Percentiles rank a stretch among this genome's conserved stretches.
Conservation (phyloP, 176 grass and related monocot genomes). For the Lolium perenne region DNA sequence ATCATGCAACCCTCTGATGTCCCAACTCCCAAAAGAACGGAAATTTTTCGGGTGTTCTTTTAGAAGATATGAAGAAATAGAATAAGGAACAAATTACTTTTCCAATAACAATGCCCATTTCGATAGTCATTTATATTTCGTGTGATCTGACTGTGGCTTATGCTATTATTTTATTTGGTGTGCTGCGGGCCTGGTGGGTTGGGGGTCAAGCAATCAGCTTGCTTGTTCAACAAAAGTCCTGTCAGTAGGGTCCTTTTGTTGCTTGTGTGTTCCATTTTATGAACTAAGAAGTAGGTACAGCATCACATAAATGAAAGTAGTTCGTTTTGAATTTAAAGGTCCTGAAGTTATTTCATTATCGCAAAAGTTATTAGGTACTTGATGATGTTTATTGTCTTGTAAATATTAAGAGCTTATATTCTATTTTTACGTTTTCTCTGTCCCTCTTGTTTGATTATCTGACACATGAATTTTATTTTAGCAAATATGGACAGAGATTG, state of each 20-base stretch:
- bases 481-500: slow-evolving; percentile 95
- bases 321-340: slow-evolving; percentile 26
- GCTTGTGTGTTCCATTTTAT: slow-evolving; percentile 27
- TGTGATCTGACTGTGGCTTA: slow-evolving; percentile 9
- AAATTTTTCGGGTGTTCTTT: background rate
- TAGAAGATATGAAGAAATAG: background rate
- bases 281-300: background rate
- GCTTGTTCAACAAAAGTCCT: slow-evolving; percentile 28
- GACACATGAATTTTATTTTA: slow-evolving; percentile 42
- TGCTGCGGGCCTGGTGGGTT: background rate
- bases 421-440: background rate
- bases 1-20: slow-evolving; percentile 12
- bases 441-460: slow-evolving; percentile 33
- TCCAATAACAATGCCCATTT: background rate
- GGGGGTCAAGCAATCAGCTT: slow-evolving; percentile 15
- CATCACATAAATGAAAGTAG: background rate
- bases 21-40: background rate
- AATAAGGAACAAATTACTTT: background rate
- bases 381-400: slow-evolving; percentile 16
- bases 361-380: background rate
- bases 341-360: background rate
- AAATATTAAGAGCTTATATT: background rate
- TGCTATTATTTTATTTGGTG: background rate
- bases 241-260: background rate
- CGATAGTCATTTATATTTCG: slow-evolving; percentile 12